phyloP scores from a whole-genome alignment of 2,329 filamentous ascomycete species.

The Stagonosporopsis chrysanthemi region DNA sequence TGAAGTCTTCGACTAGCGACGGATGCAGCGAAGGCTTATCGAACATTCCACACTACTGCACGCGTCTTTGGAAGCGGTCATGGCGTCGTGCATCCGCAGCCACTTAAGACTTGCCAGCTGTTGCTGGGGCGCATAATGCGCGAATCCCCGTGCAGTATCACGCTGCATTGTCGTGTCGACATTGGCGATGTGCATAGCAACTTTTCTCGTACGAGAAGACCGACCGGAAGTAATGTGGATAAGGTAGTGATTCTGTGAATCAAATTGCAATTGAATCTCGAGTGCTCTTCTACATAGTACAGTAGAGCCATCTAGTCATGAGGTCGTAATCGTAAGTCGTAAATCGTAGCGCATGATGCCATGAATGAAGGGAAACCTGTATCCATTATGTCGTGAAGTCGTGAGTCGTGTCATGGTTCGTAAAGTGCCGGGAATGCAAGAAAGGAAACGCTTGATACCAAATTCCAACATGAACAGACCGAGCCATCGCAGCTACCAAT shows the following conservation, averaged over 20 bases:
- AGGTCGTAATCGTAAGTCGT: slow-evolving; percentile 25
- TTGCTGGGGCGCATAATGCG: slow-evolving; percentile 27
- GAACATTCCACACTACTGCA: slow-evolving; percentile 4
- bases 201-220: background rate
- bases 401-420: slow-evolving; percentile 1
- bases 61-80: slow-evolving; percentile 5
- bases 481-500: background rate
- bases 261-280: slow-evolving; percentile 19
- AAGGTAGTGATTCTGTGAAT: background rate
- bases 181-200: background rate
- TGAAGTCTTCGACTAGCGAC: slow-evolving; percentile 10
- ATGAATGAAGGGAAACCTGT: background rate
- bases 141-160: slow-evolving; percentile 15
- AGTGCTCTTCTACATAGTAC: slow-evolving; percentile 25
- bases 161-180: slow-evolving; percentile 8
- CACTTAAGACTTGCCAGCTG: slow-evolving; percentile 42
- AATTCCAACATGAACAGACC: background rate
- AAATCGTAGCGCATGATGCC: slow-evolving; percentile 22
- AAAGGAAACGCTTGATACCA: background rate
- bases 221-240: background rate
- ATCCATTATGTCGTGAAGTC: background rate
- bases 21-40: slow-evolving; percentile 2
- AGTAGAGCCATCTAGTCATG: slow-evolving; percentile 18
- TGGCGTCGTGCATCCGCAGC: slow-evolving; percentile 19
- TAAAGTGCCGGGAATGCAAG: slow-evolving; percentile 3